Evolutionary conservation across 345 rosid species (phyloP).

Genomic region (Eutrema heterophyllum): DNA sequence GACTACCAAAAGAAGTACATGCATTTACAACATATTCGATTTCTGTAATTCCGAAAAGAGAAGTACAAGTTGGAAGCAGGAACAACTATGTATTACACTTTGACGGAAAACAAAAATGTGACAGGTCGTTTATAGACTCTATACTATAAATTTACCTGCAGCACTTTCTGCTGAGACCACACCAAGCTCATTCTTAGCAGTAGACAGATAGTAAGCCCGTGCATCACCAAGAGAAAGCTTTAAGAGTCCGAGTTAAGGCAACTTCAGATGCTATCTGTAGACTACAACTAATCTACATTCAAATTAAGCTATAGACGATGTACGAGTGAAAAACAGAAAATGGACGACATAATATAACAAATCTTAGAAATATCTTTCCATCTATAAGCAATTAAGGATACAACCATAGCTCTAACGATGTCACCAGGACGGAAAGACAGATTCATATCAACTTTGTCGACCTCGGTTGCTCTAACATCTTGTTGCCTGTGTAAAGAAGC

Average conservation of each 20-base stretch:
- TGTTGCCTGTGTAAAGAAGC: constrained; percentile 54
- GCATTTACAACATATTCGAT: background rate
- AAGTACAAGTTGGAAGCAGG: too few species aligned
- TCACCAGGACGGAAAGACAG: constrained; percentile 79
- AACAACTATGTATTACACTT: background rate
- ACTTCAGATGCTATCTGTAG: background rate
- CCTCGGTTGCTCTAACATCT: constrained; percentile 92
- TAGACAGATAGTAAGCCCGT: constrained; percentile 87
- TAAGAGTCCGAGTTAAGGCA: constrained; percentile 14
- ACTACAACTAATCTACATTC: background rate
- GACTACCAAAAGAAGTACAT: background rate
- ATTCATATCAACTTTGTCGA: constrained; percentile 91
- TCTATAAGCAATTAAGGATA: constrained; percentile 45
- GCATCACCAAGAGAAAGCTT: constrained; percentile 96
- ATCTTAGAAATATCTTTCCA: background rate
- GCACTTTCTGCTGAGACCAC: constrained; percentile 84
- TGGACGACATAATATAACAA: background rate
- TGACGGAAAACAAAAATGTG: background rate
- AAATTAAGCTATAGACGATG: background rate
- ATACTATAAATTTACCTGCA: constrained; percentile 46
- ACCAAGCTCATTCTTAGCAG: constrained; percentile 87
- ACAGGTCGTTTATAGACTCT: background rate
- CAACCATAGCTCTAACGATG: constrained; percentile 80
- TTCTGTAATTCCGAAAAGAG: too few species aligned
- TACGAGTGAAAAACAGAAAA: background rate